These are phyloP conservation scores for Pulveroboletus frians DNA, from an alignment of 768 basidiomycete species.

Conservation along the genomic window DNA sequence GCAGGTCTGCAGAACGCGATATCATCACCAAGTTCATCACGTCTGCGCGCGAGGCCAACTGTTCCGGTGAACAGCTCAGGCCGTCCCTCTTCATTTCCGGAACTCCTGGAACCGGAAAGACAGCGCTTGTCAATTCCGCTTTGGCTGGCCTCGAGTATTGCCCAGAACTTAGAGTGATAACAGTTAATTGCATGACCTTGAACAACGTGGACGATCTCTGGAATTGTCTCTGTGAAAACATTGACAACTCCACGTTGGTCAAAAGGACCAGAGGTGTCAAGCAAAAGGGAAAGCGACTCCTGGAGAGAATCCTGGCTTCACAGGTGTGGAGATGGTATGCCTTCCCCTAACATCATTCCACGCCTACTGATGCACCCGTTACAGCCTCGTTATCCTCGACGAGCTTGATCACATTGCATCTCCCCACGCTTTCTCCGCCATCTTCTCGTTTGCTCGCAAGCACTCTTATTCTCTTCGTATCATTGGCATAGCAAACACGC, in stretches of 20 bases:
- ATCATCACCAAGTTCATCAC: slow-evolving; percentile 55
- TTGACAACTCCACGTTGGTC: slow-evolving; percentile 35
- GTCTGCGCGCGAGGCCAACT: slow-evolving; percentile 40
- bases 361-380: slow-evolving; percentile 18
- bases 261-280: slow-evolving; percentile 37
- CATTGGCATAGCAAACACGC: slow-evolving; percentile 86
- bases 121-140: slow-evolving; percentile 71
- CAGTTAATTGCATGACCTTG: slow-evolving; percentile 80
- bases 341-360: neutral
- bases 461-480: slow-evolving; percentile 53
- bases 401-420: slow-evolving; percentile 81
- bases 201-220: slow-evolving; percentile 64
- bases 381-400: slow-evolving; percentile 74
- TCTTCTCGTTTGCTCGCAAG: slow-evolving; percentile 65
- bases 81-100: slow-evolving; percentile 84
- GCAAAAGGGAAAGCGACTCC: slow-evolving; percentile 42
- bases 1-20: slow-evolving; percentile 61
- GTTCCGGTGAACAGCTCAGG: slow-evolving; percentile 13
- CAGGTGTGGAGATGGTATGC: slow-evolving; percentile 50
- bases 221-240: slow-evolving; percentile 59
- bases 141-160: slow-evolving; percentile 40
- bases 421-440: slow-evolving; percentile 48
- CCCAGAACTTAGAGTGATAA: slow-evolving; percentile 43
- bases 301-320: slow-evolving; percentile 42
- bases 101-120: slow-evolving; percentile 90